Conservation (phyloP, 257 asterid species). For the Anisodus tanguticus region DNA sequence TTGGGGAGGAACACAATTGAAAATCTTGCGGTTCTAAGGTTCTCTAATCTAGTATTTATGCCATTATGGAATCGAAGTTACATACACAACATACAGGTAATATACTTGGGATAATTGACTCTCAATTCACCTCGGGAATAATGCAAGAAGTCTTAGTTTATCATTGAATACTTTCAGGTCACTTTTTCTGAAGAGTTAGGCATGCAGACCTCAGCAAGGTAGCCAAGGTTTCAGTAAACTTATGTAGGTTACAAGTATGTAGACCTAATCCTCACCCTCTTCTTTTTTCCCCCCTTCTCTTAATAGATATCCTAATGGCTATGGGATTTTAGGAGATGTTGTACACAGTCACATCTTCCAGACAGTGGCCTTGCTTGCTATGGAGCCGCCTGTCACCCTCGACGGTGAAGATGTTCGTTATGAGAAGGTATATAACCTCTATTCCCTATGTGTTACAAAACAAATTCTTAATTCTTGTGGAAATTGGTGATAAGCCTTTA, state of each 20-base stretch:
- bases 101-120: neutral
- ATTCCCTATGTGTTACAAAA: neutral
- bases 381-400: conserved; percentile 61
- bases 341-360: conserved; percentile 64
- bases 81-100: conserved; percentile 56
- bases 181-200: conserved; percentile 49
- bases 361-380: conserved; percentile 61
- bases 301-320: conserved; percentile 45
- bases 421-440: conserved; percentile 46
- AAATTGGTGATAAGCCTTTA: conserved; percentile 15
- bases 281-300: conserved; percentile 24
- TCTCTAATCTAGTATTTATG: conserved; percentile 60
- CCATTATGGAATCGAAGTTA: conserved; percentile 61
- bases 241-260: conserved; percentile 22
- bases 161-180: conserved; percentile 37
- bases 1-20: conserved; percentile 64
- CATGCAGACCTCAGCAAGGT: conserved; percentile 42
- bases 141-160: conserved; percentile 13
- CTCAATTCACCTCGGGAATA: neutral
- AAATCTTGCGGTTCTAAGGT: conserved; percentile 56
- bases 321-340: conserved; percentile 57
- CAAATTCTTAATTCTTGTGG: conserved; percentile 8
- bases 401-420: conserved; percentile 59
- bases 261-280: neutral
- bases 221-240: conserved; percentile 26